Percentiles rank a stretch among this genome's conserved stretches.
Evolutionary conservation across 1,284 basidiomycete species (phyloP).

Genomic region (Termitomyces sp.): DNA sequence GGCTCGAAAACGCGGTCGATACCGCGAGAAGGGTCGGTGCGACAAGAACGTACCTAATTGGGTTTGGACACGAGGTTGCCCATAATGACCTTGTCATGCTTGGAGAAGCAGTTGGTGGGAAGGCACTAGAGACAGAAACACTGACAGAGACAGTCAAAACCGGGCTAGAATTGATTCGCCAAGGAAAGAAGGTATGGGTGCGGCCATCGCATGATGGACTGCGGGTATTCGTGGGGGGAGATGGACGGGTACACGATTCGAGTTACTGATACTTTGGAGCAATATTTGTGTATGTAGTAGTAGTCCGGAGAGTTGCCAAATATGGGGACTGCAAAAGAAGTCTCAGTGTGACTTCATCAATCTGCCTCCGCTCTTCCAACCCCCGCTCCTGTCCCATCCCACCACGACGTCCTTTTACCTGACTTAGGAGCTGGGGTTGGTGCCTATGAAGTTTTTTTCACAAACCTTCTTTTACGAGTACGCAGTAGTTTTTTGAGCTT

Average conservation of each 20-base stretch:
- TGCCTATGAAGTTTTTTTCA: conserved; percentile 73
- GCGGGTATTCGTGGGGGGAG: conserved; percentile 38
- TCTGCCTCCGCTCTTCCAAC: conserved; percentile 6
- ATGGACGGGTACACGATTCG: conserved; percentile 43
- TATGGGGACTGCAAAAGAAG: conserved; percentile 7
- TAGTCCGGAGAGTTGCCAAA: conserved; percentile 3
- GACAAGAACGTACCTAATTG: conserved; percentile 60
- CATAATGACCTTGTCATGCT: conserved; percentile 66
- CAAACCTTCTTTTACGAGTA: conserved; percentile 80
- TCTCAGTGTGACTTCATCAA: conserved; percentile 13
- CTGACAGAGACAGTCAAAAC: conserved; percentile 35
- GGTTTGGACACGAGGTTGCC: conserved; percentile 63
- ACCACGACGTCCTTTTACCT: conserved; percentile 11
- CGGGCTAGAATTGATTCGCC: conserved; percentile 41
- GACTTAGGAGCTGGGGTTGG: conserved; percentile 23
- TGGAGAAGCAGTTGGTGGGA: conserved; percentile 44
- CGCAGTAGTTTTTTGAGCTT: conserved; percentile 25
- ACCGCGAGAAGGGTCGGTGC: conserved; percentile 52
- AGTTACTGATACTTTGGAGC: conserved; percentile 29
- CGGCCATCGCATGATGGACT: conserved; percentile 71
- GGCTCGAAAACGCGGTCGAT: conserved; percentile 52
- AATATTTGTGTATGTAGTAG: neutral
- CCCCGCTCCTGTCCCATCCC: conserved; percentile 2
- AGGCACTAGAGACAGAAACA: conserved; percentile 20
- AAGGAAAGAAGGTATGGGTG: conserved; percentile 50